Evolutionary conservation across 306 rosid genomes (phyloP), one percentile per base, ranked within the genome.

Genomic region (Canavalia ensiformis): DNA sequence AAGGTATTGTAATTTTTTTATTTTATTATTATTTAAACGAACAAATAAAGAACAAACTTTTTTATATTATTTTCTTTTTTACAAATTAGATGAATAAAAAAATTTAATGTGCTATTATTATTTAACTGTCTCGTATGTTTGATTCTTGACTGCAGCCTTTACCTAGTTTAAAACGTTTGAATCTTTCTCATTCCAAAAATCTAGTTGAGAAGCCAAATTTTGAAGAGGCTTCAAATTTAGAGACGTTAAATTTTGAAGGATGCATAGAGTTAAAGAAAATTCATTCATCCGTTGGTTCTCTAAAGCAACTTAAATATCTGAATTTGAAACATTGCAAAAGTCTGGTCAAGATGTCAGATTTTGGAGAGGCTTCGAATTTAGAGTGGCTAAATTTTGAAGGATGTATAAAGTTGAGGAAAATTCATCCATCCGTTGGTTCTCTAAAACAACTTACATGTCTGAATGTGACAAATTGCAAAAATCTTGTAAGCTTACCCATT

Each of bases 1-100:
- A 46, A 82, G 81, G 85, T 82, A 41, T 5, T 2, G 7, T 28
- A 33, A 10, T 18, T 25, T 58, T 59, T 58, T 2, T 10, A 11
- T 52, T 1, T 75, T 28, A 31, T 12, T 9, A n/a, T 3, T 18
- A 3, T 60, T 58, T 58, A 29, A 8, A n/a, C n/a, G n/a, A n/a
- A n/a, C n/a, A n/a, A n/a, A n/a, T n/a, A n/a, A n/a, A n/a, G n/a
- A n/a, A n/a, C n/a, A n/a, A n/a, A n/a, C n/a, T n/a, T n/a, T n/a
- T n/a, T n/a, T n/a, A n/a, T n/a, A n/a, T n/a, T n/a, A n/a, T n/a
- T n/a, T n/a, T n/a, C n/a, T n/a, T n/a, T n/a, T n/a, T n/a, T n/a
- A n/a, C n/a, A 45, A 45, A 76, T 3, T 13, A 62, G 28, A 8
- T 12, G 37, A 45, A 45, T 5, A 1, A 7, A 45, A 1, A 9